These are phyloP conservation scores for Fusarium concolor DNA, from an alignment of 2,329 filamentous ascomycete species.

Conservation along the genomic window DNA sequence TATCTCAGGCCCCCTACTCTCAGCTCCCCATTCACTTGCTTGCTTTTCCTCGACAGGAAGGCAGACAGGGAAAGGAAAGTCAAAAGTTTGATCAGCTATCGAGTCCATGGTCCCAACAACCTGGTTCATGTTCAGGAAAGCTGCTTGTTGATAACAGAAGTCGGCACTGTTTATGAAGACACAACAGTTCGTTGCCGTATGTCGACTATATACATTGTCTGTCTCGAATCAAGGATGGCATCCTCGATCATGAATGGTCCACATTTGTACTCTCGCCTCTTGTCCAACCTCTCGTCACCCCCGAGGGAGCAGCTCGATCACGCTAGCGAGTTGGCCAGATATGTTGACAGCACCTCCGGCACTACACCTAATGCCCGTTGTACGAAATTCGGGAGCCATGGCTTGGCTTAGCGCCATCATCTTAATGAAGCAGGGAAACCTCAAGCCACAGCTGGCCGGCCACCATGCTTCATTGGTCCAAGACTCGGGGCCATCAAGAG, in stretches of 20 bases:
- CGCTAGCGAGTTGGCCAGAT: slow-evolving; percentile 21
- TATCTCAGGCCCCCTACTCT: slow-evolving; percentile 15
- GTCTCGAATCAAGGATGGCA: neutral
- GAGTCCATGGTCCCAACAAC: slow-evolving; percentile 24
- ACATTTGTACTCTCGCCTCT: slow-evolving; percentile 5
- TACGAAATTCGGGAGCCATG: slow-evolving; percentile 24
- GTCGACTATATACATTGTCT: neutral
- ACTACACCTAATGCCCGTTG: slow-evolving; percentile 30
- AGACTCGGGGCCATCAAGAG: slow-evolving; percentile 8
- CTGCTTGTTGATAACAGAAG: too few species aligned
- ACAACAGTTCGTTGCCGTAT: neutral
- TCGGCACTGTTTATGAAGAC: neutral
- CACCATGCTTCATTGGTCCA: slow-evolving; percentile 30
- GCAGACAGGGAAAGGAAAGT: slow-evolving; percentile 1
- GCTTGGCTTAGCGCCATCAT: slow-evolving; percentile 30
- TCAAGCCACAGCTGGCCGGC: slow-evolving; percentile 21
- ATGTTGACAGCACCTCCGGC: slow-evolving; percentile 31
- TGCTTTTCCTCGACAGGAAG: slow-evolving; percentile 24
- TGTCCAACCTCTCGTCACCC: slow-evolving; percentile 29
- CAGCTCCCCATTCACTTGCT: slow-evolving; percentile 24
- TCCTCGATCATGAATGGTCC: neutral
- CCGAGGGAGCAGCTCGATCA: slow-evolving; percentile 16
- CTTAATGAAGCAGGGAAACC: slow-evolving; percentile 16
- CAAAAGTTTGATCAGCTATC: neutral
- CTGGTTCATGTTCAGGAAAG: slow-evolving; percentile 17